These are phyloP conservation scores for Gynandropsis gynandra DNA, from an alignment of 345 rosid species.

Conservation along the genomic window DNA sequence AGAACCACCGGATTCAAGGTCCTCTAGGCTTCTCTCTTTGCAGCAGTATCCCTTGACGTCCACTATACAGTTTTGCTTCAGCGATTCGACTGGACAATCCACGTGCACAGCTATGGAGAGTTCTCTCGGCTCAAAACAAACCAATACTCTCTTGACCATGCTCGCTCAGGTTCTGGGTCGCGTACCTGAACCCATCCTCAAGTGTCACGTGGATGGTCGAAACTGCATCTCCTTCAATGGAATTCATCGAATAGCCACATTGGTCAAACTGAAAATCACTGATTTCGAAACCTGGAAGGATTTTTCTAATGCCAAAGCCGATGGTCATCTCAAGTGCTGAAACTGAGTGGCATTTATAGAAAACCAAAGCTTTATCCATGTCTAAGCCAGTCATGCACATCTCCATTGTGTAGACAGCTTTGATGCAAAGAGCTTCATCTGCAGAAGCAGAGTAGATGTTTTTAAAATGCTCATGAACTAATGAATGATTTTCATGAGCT, in stretches of 20 bases:
- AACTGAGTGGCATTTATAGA: constrained; percentile 24
- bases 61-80: constrained; percentile 11
- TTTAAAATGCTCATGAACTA: no score
- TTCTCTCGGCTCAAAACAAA: constrained; percentile 25
- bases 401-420: constrained; percentile 26
- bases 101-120: constrained; percentile 31
- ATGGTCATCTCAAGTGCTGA: constrained; percentile 30
- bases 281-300: constrained; percentile 32
- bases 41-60: constrained; percentile 31
- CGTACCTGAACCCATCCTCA: constrained; percentile 36
- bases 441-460: no score
- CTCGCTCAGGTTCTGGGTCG: constrained; percentile 1
- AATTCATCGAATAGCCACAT: constrained; percentile 46
- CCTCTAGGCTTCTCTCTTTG: constrained; percentile 32
- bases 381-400: constrained; percentile 47
- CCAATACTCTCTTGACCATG: constrained; percentile 27
- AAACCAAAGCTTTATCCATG: constrained; percentile 28
- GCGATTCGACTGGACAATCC: not conserved
- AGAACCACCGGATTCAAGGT: constrained; percentile 38
- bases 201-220: constrained; percentile 22
- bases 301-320: constrained; percentile 32
- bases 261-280: constrained; percentile 44
- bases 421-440: no score
- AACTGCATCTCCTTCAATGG: constrained; percentile 31
- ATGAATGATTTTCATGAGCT: no score